A percentile compares a stretch with the other conserved stretches of the same genome.
Conservation (phyloP, 2,329 filamentous ascomycete species). For the Cercospora zeae-maydis region DNA sequence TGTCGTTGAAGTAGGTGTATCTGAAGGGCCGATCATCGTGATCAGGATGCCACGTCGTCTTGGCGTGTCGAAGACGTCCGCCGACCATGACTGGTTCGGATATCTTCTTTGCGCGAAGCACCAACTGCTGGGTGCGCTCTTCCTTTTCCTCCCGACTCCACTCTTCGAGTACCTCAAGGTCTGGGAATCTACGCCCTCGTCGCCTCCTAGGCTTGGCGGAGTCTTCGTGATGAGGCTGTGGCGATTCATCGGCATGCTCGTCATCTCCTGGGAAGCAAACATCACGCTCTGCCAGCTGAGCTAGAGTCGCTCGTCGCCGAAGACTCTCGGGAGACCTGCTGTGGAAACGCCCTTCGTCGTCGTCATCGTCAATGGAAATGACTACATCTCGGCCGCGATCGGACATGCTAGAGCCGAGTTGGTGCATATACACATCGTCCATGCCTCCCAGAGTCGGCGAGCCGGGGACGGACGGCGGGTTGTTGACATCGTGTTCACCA, state of each 20-base stretch:
- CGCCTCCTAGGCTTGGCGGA: conserved; percentile 52
- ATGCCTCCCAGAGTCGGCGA: conserved; percentile 55
- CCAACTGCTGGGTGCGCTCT: conserved; percentile 65
- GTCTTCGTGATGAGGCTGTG: conserved; percentile 13
- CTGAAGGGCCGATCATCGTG: conserved; percentile 89
- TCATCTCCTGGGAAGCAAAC: conserved; percentile 81
- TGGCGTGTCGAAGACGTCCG: conserved; percentile 75
- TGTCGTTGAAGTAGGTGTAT: conserved; percentile 98
- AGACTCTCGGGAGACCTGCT: conserved; percentile 42
- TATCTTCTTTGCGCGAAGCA: conserved; percentile 81
- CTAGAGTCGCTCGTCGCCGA: conserved; percentile 51
- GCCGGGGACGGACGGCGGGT: conserved; percentile 60
- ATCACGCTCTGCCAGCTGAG: conserved; percentile 71
- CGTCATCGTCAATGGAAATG: conserved; percentile 49
- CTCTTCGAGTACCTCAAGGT: conserved; percentile 76
- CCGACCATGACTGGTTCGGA: conserved; percentile 91
- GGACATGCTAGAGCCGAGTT: conserved; percentile 50
- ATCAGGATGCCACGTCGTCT: conserved; percentile 75
- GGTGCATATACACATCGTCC: conserved; percentile 66
- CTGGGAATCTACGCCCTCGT: conserved; percentile 72
- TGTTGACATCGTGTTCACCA: conserved; percentile 56
- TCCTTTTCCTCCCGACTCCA: conserved; percentile 92
- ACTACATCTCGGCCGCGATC: conserved; percentile 46
- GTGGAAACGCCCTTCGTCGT: conserved; percentile 24
- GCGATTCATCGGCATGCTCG: conserved; percentile 33